Evolutionary conservation across 73 alveolate genomes (phyloP), one percentile per base, ranked within the genome.

Genomic region (Diophrys appendiculata): DNA sequence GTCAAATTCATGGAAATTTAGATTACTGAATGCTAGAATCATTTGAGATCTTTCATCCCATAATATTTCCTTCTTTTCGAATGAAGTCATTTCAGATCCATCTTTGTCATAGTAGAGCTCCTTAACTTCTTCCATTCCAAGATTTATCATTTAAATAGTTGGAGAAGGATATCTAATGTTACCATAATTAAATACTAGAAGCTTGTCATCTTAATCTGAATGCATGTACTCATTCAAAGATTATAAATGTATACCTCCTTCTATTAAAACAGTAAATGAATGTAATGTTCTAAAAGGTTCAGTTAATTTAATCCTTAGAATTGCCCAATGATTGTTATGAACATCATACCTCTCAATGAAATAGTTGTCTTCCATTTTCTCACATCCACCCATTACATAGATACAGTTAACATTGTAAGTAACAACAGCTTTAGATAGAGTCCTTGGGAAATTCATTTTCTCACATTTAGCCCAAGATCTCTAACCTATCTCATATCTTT

Each of bases 1-100:
- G 65, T 70, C 78, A 30, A 70, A 70, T 28, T 70, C 78, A 5
- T 70, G 60, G 32, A 31, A 70, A 35, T 70, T 70, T 1, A 70
- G 28, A 3, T 70, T 34, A 1, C 64, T 22, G 13, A 28, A 30
- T 3, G 78, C 78, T 1, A 70, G 29, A 1, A 70, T 70, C 78
- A 70, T 70, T 25, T 70, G 65, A 2, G 78, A 31, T 5, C 33
- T 8, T 11, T 70, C 78, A 70, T 70, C 78, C 22, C 34, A 70
- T 28, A 70, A 34, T 22, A 70, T 34, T 53, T 28, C 34, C 65
- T 53, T 70, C 1, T 28, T 53, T 28, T 35, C 14, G 13, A 28
- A 34, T 11, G 64, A 30, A 3, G 64, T 23, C 33, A 70, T 28
- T 30, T 70, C 68, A 31, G 78, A 70, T 23, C 28, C 33, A 53